A percentile compares a stretch with the other conserved stretches of the same genome.
Conservation (phyloP, 2,329 filamentous ascomycete species). For the Xylaria sp. region DNA sequence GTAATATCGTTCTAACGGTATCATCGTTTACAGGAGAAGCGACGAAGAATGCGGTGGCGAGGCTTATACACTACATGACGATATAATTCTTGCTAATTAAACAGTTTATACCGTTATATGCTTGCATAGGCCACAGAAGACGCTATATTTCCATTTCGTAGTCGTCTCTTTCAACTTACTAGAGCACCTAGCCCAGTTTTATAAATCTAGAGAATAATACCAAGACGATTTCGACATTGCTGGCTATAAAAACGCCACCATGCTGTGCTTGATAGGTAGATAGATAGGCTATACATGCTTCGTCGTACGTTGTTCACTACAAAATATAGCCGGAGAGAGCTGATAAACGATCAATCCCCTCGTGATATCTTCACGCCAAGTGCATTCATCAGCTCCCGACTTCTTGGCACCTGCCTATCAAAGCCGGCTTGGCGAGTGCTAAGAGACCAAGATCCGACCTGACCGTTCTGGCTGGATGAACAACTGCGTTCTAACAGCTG, state of each 20-base stretch:
- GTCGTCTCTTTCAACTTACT: background rate
- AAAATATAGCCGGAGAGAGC: background rate
- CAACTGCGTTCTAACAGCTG: slow-evolving; percentile 2
- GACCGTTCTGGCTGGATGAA: slow-evolving; percentile 22
- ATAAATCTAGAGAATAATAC: background rate
- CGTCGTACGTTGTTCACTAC: background rate
- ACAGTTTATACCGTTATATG: background rate
- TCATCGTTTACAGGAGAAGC: background rate
- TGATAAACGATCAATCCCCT: slow-evolving; percentile 13
- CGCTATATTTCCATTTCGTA: background rate
- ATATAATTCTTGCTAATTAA: too few relatives aligned
- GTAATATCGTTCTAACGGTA: background rate
- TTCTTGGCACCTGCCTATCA: slow-evolving; percentile 37
- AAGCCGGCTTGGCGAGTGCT: slow-evolving; percentile 31
- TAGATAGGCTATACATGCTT: background rate
- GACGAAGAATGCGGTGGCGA: background rate
- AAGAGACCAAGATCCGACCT: slow-evolving; percentile 20
- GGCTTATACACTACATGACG: too few relatives aligned
- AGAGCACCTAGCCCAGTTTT: background rate
- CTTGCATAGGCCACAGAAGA: background rate
- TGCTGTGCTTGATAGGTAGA: background rate
- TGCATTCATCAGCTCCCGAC: slow-evolving; percentile 21
- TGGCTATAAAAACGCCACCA: background rate
- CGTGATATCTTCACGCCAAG: slow-evolving; percentile 28
- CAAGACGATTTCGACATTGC: background rate